Percentiles rank a stretch among this genome's conserved stretches.
Evolutionary conservation across 2,329 filamentous ascomycete species (phyloP).

Genomic region (Tolypocladium album): DNA sequence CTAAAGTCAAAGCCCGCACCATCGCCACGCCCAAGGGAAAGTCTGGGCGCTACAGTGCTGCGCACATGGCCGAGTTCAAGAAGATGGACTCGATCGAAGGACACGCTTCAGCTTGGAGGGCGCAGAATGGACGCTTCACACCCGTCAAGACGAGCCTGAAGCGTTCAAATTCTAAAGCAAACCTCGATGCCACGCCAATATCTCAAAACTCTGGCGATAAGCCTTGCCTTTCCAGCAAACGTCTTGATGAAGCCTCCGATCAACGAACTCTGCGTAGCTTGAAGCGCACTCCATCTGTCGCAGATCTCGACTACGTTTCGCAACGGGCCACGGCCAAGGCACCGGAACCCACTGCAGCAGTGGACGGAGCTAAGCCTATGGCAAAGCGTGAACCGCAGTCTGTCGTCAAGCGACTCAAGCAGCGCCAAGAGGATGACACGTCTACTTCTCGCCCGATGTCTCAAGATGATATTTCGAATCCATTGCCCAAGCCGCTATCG

Average conservation of each 20-base stretch:
- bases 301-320: constrained; percentile 18
- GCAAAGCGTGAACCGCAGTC: constrained; percentile 5
- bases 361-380: constrained; percentile 6
- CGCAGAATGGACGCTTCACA: constrained; percentile 41
- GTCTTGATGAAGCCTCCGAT: constrained; percentile 49
- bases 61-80: constrained; percentile 80
- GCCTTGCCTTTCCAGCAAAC: constrained; percentile 46
- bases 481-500: constrained; percentile 32
- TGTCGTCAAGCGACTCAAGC: constrained; percentile 61
- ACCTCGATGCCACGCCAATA: constrained; percentile 23
- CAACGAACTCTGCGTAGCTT: constrained; percentile 21
- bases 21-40: constrained; percentile 75
- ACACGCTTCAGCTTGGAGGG: constrained; percentile 70
- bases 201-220: constrained; percentile 34
- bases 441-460: constrained; percentile 53
- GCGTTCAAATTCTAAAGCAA: constrained; percentile 34
- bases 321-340: constrained; percentile 14
- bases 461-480: constrained; percentile 22
- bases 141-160: constrained; percentile 30
- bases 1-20: constrained; percentile 48
- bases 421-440: constrained; percentile 56
- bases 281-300: constrained; percentile 21
- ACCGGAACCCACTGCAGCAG: constrained; percentile 8
- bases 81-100: constrained; percentile 96
- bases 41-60: constrained; percentile 68